These are phyloP conservation scores for Micractinium conductrix DNA, from an alignment of 139 green algal genomes.

Conservation along the genomic window DNA sequence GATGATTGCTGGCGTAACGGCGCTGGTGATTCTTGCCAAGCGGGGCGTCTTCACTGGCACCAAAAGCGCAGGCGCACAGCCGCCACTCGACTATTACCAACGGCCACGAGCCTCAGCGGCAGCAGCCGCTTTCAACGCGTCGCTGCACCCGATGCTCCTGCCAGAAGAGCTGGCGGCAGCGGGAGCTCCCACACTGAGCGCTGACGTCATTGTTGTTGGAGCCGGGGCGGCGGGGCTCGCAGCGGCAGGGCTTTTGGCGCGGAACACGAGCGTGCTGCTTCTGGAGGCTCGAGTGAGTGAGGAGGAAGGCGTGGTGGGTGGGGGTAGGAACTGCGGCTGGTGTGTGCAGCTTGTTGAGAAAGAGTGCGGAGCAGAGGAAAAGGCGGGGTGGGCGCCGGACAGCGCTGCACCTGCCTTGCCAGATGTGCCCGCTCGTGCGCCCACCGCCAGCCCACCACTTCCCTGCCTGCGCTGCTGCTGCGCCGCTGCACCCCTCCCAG, in stretches of 20 bases:
- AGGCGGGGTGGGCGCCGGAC: no score
- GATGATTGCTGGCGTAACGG: neutral
- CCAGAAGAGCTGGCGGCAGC: neutral
- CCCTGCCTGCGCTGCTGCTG: neutral
- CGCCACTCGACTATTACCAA: neutral
- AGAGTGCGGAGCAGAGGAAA: no score
- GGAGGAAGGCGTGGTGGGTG: neutral
- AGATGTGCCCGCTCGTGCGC: neutral
- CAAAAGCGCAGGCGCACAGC: neutral
- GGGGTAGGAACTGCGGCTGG: neutral
- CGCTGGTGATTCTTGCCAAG: neutral
- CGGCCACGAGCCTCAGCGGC: neutral
- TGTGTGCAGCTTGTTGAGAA: no score
- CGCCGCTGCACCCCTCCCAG: neutral
- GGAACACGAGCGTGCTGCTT: slow-evolving; percentile 2
- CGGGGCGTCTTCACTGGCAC: neutral
- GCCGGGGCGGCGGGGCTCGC: slow-evolving; percentile 9
- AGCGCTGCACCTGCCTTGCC: no score
- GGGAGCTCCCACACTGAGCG: neutral
- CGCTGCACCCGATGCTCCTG: slow-evolving; percentile 15
- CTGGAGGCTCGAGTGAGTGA: slow-evolving; percentile 22
- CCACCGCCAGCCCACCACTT: neutral
- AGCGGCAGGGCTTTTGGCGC: neutral
- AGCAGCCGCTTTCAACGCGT: neutral
- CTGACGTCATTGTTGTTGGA: slow-evolving; percentile 25